These are phyloP conservation scores for Metarhizium humberi DNA, from an alignment of 2,329 filamentous ascomycete genomes.

Conservation along the genomic window DNA sequence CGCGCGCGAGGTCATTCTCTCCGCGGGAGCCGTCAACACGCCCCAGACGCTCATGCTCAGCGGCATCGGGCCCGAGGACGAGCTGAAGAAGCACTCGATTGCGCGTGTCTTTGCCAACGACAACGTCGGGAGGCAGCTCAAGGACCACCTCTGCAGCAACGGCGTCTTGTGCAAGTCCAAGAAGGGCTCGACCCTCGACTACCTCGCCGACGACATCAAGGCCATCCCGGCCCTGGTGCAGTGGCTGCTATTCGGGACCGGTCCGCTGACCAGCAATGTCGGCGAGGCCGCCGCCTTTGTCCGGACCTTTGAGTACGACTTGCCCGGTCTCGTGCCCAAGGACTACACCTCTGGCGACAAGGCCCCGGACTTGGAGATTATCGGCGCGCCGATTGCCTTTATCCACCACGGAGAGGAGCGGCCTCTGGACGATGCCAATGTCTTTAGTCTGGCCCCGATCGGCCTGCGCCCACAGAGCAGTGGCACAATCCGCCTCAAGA, in stretches of 20 bases:
- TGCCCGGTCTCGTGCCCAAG: constrained; percentile 4
- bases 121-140: constrained; percentile 48
- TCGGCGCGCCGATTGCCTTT: constrained; percentile 9
- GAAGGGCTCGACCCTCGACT: constrained; percentile 8
- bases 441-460: constrained; percentile 8
- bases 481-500: constrained; percentile 9
- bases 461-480: constrained; percentile 10
- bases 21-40: constrained; percentile 4
- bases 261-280: constrained; percentile 11
- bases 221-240: constrained; percentile 9
- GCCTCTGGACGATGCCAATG: not conserved
- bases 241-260: constrained; percentile 10
- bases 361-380: constrained; percentile 11
- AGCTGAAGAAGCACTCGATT: constrained; percentile 4
- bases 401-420: constrained; percentile 12
- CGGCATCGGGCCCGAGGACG: constrained; percentile 3
- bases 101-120: constrained; percentile 43
- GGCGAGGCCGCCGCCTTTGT: constrained; percentile 11
- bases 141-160: constrained; percentile 15
- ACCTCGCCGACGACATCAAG: constrained; percentile 7
- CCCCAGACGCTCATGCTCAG: constrained; percentile 5
- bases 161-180: constrained; percentile 10
- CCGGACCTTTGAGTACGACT: constrained; percentile 8
- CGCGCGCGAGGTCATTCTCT: constrained; percentile 9
- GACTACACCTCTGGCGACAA: constrained; percentile 9